Conservation (phyloP, 1,284 basidiomycete genomes). For the Athelia psychrophila region DNA sequence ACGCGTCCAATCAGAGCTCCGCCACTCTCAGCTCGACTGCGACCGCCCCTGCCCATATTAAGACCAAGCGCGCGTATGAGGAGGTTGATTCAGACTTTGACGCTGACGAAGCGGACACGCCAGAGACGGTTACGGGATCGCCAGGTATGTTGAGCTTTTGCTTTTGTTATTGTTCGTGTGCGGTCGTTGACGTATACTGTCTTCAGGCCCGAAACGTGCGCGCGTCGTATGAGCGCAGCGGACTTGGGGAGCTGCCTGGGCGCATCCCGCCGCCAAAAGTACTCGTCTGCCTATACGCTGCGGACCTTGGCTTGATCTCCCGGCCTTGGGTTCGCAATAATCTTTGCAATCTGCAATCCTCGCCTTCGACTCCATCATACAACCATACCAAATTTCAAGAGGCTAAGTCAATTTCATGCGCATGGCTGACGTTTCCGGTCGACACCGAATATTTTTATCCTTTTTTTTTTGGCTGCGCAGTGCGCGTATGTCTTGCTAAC, state of each 20-base stretch:
- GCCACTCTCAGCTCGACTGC: constrained; percentile 34
- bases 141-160: constrained; percentile 37
- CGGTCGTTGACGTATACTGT: too few relatives aligned
- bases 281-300: neutral
- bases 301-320: neutral
- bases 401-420: neutral
- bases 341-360: neutral
- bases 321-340: neutral
- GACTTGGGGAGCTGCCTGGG: too few relatives aligned
- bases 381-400: neutral
- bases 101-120: constrained; percentile 21
- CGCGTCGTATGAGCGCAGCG: constrained; percentile 30
- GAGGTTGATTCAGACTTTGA: constrained; percentile 42
- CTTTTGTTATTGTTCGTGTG: constrained; percentile 1
- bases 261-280: neutral
- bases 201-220: constrained; percentile 33
- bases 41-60: too few relatives aligned
- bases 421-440: too few relatives aligned
- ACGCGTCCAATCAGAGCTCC: constrained; percentile 35
- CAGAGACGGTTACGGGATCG: too few relatives aligned
- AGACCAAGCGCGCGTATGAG: constrained; percentile 46
- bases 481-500: too few relatives aligned
- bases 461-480: too few relatives aligned
- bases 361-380: neutral
- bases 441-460: too few relatives aligned